A percentile compares a stretch with the other conserved stretches of the same genome.
phyloP scores from a whole-genome alignment of 805 yeast genomes.

The Teunomyces tritomae region DNA sequence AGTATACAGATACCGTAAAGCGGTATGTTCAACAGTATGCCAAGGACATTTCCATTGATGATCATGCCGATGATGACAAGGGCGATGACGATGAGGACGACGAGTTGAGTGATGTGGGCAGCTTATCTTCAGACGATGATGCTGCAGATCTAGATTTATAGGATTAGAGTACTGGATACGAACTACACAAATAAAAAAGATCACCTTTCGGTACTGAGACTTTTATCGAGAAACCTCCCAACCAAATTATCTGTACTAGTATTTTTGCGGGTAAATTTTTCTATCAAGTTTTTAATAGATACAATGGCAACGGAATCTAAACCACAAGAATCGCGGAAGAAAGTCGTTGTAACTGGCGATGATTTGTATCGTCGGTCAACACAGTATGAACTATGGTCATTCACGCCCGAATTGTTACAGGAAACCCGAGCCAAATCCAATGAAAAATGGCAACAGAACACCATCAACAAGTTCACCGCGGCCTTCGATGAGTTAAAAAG shows the following conservation, averaged over 20 bases:
- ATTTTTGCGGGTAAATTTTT: constrained; percentile 3
- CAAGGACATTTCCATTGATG: constrained; percentile 43
- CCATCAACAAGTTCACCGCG: constrained; percentile 29
- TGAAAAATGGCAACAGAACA: constrained; percentile 47
- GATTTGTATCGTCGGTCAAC: constrained; percentile 86
- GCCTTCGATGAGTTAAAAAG: constrained; percentile 15
- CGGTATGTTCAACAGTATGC: constrained; percentile 69
- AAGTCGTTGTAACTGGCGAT: constrained; percentile 56
- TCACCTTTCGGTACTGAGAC: not conserved
- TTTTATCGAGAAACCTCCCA: not conserved
- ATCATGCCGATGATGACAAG: constrained; percentile 27
- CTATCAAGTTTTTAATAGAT: not conserved
- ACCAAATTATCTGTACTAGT: not conserved
- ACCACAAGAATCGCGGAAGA: not conserved
- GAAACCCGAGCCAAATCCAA: constrained; percentile 51
- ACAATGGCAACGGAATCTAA: not conserved
- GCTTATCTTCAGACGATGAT: constrained; percentile 48
- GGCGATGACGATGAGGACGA: constrained; percentile 35
- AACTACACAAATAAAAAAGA: not conserved
- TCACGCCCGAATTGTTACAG: constrained; percentile 54
- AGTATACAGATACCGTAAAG: constrained; percentile 68
- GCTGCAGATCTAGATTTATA: constrained; percentile 12
- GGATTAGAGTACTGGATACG: constrained; percentile 1
- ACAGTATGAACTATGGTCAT: constrained; percentile 87
- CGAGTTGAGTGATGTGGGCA: constrained; percentile 49